Conservation (phyloP, 768 basidiomycete species). For the Cystofilobasidium bisporidii region DNA sequence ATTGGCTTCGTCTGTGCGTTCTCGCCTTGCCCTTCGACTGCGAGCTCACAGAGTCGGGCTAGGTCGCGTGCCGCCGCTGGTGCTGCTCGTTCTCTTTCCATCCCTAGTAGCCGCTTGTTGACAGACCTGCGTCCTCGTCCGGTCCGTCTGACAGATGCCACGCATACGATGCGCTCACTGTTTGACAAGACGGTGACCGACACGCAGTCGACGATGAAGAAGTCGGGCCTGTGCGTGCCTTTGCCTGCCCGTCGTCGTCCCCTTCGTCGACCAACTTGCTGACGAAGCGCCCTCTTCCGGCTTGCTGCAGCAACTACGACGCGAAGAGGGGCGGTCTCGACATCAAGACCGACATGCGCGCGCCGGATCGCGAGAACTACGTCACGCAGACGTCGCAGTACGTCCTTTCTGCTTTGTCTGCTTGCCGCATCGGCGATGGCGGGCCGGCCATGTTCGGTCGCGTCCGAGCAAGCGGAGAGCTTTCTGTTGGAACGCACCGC, state of each 20-base stretch:
- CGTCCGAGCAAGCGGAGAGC: not conserved
- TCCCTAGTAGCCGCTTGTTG: not conserved
- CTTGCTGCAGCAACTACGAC: slow-evolving; percentile 4
- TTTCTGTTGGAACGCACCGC: too few species aligned
- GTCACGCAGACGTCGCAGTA: not conserved
- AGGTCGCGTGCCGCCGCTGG: not conserved
- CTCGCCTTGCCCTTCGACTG: slow-evolving; percentile 4
- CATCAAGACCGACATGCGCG: slow-evolving; percentile 7
- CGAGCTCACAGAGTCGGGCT: too few species aligned
- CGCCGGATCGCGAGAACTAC: not conserved
- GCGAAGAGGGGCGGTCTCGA: not conserved
- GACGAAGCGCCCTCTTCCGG: not conserved
- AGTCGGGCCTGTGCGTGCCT: slow-evolving; percentile 6
- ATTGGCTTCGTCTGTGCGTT: slow-evolving; percentile 3
- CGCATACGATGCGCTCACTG: not conserved
- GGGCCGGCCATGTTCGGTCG: not conserved
- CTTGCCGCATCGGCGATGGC: not conserved
- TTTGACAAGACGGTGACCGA: not conserved
- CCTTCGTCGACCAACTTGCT: too few species aligned
- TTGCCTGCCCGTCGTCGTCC: not conserved
- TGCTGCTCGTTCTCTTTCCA: too few species aligned
- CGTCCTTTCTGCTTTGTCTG: not conserved
- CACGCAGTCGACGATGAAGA: not conserved
- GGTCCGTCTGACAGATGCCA: not conserved
- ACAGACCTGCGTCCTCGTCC: not conserved